Evolutionary conservation across 116 monocot genomes (phyloP).

Genomic region (Posidonia oceanica): DNA sequence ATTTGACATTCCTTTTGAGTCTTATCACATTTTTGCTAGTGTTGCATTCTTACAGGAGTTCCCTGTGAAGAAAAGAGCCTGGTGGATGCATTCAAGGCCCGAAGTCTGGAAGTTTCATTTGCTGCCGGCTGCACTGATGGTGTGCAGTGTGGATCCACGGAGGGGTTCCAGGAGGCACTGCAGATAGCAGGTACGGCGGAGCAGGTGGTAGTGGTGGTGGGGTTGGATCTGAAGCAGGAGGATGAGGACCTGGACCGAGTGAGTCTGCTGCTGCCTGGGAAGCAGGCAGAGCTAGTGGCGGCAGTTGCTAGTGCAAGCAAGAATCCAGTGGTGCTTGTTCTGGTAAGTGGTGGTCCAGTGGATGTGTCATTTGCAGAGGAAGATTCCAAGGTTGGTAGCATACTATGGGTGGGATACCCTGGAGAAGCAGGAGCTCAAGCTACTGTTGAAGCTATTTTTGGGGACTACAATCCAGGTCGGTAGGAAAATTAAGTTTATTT

Average conservation of each 20-base stretch:
- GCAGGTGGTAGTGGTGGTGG: slow-evolving; percentile 52
- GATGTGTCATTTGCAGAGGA: slow-evolving; percentile 71
- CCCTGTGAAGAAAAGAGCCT: slow-evolving; percentile 55
- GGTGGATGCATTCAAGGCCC: slow-evolving; percentile 40
- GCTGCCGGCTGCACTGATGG: slow-evolving; percentile 49
- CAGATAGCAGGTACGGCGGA: slow-evolving; percentile 39
- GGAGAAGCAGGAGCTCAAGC: slow-evolving; percentile 79
- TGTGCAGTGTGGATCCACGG: slow-evolving; percentile 27
- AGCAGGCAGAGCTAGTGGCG: slow-evolving; percentile 56
- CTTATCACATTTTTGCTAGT: not conserved
- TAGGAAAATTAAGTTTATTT: not conserved
- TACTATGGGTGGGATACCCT: slow-evolving; percentile 91
- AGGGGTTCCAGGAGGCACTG: slow-evolving; percentile 53
- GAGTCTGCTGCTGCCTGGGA: slow-evolving; percentile 81
- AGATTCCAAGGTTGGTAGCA: slow-evolving; percentile 39
- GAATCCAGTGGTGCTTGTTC: slow-evolving; percentile 59
- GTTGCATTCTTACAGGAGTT: slow-evolving; percentile 19
- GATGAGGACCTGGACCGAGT: slow-evolving; percentile 68
- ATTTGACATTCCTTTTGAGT: not conserved
- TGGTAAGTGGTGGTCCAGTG: slow-evolving; percentile 79
- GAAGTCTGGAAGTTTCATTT: slow-evolving; percentile 24
- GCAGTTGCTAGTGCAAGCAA: slow-evolving; percentile 33
- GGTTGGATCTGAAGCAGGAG: slow-evolving; percentile 72
- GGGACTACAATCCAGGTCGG: slow-evolving; percentile 69
- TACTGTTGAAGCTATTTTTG: slow-evolving; percentile 65